Percentiles rank a stretch among this genome's conserved stretches.
phyloP scores from a whole-genome alignment of 805 yeast genomes.

The Candida sphagnicola region DNA sequence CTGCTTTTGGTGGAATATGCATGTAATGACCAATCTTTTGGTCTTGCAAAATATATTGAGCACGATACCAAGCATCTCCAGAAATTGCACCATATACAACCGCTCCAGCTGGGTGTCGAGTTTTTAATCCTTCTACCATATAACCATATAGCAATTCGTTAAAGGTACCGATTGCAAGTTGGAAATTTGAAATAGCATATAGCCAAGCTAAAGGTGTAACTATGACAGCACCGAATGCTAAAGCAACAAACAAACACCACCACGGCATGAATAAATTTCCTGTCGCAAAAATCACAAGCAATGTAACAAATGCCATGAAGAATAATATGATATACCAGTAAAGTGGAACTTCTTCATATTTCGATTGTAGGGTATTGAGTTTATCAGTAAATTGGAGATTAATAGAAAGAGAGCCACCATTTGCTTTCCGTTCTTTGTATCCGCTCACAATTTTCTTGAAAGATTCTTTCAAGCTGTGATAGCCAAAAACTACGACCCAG shows the following conservation, averaged over 20 bases:
- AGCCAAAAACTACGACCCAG: slow-evolving; percentile 37
- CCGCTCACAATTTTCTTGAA: slow-evolving; percentile 8
- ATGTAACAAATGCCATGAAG: slow-evolving; percentile 23
- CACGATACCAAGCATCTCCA: slow-evolving; percentile 38
- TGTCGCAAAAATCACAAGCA: slow-evolving; percentile 27
- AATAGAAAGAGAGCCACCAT: slow-evolving; percentile 4
- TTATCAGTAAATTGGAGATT: slow-evolving; percentile 28
- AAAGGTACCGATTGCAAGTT: slow-evolving; percentile 45
- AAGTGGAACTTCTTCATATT: slow-evolving; percentile 37
- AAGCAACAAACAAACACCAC: slow-evolving; percentile 40
- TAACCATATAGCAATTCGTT: slow-evolving; percentile 44
- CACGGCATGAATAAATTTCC: slow-evolving; percentile 31
- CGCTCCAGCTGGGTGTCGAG: slow-evolving; percentile 43
- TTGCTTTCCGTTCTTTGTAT: background rate
- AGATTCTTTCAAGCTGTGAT: slow-evolving; percentile 14
- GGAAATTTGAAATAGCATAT: slow-evolving; percentile 49
- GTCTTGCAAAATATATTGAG: slow-evolving; percentile 15
- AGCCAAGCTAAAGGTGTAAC: slow-evolving; percentile 45
- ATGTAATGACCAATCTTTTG: slow-evolving; percentile 48
- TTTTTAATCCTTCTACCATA: slow-evolving; percentile 28
- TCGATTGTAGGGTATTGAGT: slow-evolving; percentile 34
- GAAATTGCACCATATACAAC: slow-evolving; percentile 43
- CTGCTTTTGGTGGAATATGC: slow-evolving; percentile 44
- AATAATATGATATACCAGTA: slow-evolving; percentile 38
- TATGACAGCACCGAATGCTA: slow-evolving; percentile 37